Evolutionary conservation across 2,329 filamentous ascomycete species (phyloP).

Genomic region (Botrytis medusae): DNA sequence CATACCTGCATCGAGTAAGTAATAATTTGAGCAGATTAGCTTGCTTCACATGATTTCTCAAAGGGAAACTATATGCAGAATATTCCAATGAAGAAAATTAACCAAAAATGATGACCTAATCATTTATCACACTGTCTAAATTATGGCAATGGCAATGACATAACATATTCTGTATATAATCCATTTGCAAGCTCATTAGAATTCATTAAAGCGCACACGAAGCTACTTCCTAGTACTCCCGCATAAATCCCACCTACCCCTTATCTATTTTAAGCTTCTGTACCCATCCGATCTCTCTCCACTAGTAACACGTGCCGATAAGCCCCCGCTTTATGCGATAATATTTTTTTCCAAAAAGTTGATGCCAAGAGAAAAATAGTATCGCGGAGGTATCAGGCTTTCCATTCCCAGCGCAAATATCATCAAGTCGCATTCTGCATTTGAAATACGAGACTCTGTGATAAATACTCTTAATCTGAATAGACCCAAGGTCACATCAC

Average conservation of each 20-base stretch:
- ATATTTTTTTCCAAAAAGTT: slow-evolving; percentile 17
- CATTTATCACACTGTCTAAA: background rate
- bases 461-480: background rate
- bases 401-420: background rate
- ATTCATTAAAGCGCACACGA: background rate
- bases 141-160: background rate
- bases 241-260: background rate
- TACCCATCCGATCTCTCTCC: background rate
- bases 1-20: slow-evolving; percentile 3
- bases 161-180: background rate
- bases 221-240: background rate
- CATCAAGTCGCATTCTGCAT: background rate
- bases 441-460: background rate
- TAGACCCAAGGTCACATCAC: background rate
- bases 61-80: slow-evolving; percentile 15
- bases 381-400: background rate
- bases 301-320: slow-evolving; percentile 11
- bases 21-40: slow-evolving; percentile 6
- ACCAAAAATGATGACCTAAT: background rate
- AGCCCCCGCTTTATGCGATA: slow-evolving; percentile 16
- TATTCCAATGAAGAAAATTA: slow-evolving; percentile 10
- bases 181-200: background rate
- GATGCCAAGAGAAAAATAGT: background rate
- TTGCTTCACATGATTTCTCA: slow-evolving; percentile 11
- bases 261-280: slow-evolving; percentile 4